A percentile compares a stretch with the other conserved stretches of the same genome.
These are phyloP conservation scores for Penicillium sp. DNA, from an alignment of 2,329 filamentous ascomycete genomes.

Conservation along the genomic window DNA sequence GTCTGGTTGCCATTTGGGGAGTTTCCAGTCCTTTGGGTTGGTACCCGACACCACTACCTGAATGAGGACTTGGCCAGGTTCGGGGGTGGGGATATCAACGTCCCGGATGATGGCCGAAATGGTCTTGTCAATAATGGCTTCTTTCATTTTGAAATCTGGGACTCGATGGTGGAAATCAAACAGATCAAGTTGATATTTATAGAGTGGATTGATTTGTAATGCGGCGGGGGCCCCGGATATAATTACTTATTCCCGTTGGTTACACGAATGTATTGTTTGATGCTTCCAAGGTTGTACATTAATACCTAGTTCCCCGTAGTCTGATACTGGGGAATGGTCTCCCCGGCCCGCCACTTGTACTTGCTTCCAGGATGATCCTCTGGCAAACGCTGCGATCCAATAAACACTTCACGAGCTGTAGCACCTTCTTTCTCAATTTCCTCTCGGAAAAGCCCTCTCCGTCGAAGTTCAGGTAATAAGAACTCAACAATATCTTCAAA, in stretches of 20 bases:
- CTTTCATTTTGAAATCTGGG: constrained; percentile 39
- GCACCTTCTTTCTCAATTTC: constrained; percentile 3
- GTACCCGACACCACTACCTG: constrained; percentile 43
- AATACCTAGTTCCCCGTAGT: background rate
- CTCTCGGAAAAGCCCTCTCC: background rate
- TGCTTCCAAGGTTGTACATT: background rate
- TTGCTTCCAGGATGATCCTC: constrained; percentile 9
- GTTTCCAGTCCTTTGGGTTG: constrained; percentile 54
- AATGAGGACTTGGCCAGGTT: constrained; percentile 41
- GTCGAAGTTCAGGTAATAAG: constrained; percentile 21
- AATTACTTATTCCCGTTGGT: background rate
- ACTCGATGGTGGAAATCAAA: background rate
- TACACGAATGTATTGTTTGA: background rate
- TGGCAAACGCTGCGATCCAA: constrained; percentile 4
- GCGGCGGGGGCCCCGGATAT: background rate
- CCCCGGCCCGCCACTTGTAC: constrained; percentile 6
- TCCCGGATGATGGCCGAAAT: constrained; percentile 43
- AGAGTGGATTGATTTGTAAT: background rate
- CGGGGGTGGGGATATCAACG: constrained; percentile 43
- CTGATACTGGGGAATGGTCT: constrained; percentile 3
- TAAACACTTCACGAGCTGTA: constrained; percentile 7
- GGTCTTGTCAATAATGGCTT: constrained; percentile 39
- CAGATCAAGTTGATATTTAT: background rate
- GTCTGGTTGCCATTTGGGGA: constrained; percentile 15
- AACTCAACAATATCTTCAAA: constrained; percentile 27